phyloP scores from a whole-genome alignment of 1,284 basidiomycete species.

The Stygiomarasmius scandens region DNA sequence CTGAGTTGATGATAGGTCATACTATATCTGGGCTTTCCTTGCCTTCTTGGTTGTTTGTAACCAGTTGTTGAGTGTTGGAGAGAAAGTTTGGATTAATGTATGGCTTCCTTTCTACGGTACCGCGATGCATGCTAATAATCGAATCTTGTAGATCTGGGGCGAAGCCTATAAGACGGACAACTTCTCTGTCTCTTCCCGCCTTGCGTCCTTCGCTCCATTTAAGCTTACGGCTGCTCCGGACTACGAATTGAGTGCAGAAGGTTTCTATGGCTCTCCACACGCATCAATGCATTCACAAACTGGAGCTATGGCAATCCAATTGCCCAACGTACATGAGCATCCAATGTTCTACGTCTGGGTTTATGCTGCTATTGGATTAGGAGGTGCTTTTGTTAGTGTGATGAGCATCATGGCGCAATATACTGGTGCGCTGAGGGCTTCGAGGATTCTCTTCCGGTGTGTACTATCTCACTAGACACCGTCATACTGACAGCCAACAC shows the following conservation, averaged over 20 bases:
- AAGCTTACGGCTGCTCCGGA: conserved; percentile 24
- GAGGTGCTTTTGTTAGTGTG: conserved; percentile 48
- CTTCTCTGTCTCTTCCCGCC: not conserved
- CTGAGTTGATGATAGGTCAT: conserved; percentile 52
- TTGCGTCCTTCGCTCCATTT: conserved; percentile 5
- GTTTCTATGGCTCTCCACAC: conserved; percentile 40
- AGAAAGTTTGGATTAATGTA: conserved; percentile 79
- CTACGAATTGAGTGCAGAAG: conserved; percentile 42
- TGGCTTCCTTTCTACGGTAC: not conserved
- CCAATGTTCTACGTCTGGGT: conserved; percentile 68
- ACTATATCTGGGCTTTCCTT: conserved; percentile 64
- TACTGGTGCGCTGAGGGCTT: conserved; percentile 64
- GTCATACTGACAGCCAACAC: no score
- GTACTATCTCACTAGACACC: no score
- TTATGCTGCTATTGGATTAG: conserved; percentile 58
- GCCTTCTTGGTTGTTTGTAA: conserved; percentile 50
- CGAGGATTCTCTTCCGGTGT: conserved; percentile 58
- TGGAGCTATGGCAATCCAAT: no score
- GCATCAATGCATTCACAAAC: conserved; percentile 21
- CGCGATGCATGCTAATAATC: not conserved
- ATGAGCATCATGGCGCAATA: conserved; percentile 55
- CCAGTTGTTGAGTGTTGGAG: conserved; percentile 53
- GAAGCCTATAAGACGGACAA: conserved; percentile 50
- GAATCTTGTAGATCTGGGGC: conserved; percentile 54
- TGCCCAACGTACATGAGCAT: conserved; percentile 48